These are phyloP conservation scores for Saccharomycopsis fermentans DNA, from an alignment of 805 yeast genomes.

Conservation along the genomic window DNA sequence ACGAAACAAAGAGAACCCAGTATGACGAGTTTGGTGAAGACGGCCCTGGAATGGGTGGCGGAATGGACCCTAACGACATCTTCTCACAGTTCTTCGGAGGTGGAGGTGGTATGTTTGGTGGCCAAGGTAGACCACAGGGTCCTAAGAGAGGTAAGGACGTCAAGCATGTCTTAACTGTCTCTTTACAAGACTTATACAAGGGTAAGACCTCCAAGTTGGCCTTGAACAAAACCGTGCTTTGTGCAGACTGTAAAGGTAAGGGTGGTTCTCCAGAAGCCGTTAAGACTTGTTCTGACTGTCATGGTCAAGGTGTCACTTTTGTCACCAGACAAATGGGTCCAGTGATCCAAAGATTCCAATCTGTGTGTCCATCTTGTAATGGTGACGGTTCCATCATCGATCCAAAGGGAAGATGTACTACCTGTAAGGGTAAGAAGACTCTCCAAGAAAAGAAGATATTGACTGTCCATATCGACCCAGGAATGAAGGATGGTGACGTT, in stretches of 20 bases:
- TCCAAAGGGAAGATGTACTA: conserved; percentile 78
- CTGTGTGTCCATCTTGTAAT: conserved; percentile 82
- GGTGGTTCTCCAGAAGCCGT: conserved; percentile 94
- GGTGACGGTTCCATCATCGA: conserved; percentile 88
- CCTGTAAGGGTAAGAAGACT: conserved; percentile 85
- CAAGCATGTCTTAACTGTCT: conserved; percentile 74
- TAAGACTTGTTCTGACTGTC: conserved; percentile 76
- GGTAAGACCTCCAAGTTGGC: conserved; percentile 94
- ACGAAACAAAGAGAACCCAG: conserved; percentile 75
- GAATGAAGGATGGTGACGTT: conserved; percentile 92
- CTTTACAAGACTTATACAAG: conserved; percentile 86
- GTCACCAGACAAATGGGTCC: conserved; percentile 99
- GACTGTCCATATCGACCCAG: conserved; percentile 92
- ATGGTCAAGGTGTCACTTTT: conserved; percentile 85
- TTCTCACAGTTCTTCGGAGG: conserved; percentile 74
- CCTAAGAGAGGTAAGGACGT: conserved; percentile 88
- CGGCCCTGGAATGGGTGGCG: conserved; percentile 71
- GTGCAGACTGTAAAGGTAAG: conserved; percentile 83
- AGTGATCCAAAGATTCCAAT: conserved; percentile 96
- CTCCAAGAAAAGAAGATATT: conserved; percentile 80
- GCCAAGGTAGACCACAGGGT: conserved; percentile 61
- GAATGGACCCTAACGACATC: conserved; percentile 61
- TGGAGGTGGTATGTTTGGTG: conserved; percentile 45
- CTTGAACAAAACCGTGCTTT: conserved; percentile 79
- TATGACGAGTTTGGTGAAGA: conserved; percentile 91